These are phyloP conservation scores for Xylariaceae sp. DNA, from an alignment of 2,329 filamentous ascomycete genomes.

Conservation along the genomic window DNA sequence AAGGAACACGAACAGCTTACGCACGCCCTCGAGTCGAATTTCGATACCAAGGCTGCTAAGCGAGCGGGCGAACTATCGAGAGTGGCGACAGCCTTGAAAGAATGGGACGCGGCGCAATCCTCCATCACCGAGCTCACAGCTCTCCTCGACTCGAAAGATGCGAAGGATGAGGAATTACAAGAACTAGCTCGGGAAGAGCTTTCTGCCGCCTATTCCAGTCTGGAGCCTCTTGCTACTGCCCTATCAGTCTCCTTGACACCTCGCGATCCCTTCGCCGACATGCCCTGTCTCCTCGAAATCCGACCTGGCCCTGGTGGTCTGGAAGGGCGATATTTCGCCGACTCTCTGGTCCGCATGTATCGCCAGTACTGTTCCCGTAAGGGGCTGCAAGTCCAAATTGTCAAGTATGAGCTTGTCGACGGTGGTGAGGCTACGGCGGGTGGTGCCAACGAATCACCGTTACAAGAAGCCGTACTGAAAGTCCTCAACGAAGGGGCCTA, in stretches of 20 bases:
- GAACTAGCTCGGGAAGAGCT: conserved; percentile 79
- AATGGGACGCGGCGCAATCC: conserved; percentile 51
- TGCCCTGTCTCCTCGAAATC: conserved; percentile 89
- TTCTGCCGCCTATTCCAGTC: conserved; percentile 52
- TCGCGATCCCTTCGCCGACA: conserved; percentile 78
- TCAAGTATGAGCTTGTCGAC: conserved; percentile 78
- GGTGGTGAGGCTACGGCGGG: conserved; percentile 46
- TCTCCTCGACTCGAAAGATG: conserved; percentile 47
- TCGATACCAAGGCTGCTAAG: conserved; percentile 53
- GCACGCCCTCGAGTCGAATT: conserved; percentile 44
- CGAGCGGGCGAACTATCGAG: conserved; percentile 56
- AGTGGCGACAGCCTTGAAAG: conserved; percentile 51
- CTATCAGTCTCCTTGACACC: conserved; percentile 78
- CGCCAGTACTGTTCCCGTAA: conserved; percentile 65
- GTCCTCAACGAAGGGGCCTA: conserved; percentile 74
- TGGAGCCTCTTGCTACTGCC: conserved; percentile 58
- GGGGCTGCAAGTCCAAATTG: conserved; percentile 59
- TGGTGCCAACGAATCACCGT: conserved; percentile 56
- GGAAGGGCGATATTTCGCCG: conserved; percentile 86
- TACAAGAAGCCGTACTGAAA: conserved; percentile 85
- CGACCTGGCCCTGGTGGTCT: conserved; percentile 86
- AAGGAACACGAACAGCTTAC: conserved; percentile 54
- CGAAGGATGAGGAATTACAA: conserved; percentile 56
- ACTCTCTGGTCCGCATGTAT: conserved; percentile 88
- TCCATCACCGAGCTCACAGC: conserved; percentile 49